Conservation (phyloP, 2,329 filamentous ascomycete species). For the Sarocladiaceae sp. region DNA sequence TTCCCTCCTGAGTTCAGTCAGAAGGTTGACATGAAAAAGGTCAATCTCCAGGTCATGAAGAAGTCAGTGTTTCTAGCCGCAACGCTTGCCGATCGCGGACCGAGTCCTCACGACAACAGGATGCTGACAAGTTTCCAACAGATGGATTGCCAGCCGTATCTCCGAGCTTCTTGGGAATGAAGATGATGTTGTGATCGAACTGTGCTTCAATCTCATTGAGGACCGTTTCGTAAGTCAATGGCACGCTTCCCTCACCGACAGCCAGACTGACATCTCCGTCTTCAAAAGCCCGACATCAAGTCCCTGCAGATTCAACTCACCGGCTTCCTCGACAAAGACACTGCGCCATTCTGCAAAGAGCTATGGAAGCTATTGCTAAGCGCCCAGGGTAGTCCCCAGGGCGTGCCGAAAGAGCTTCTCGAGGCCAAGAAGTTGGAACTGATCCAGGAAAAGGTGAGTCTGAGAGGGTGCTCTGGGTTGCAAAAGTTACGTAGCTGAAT, state of each 20-base stretch:
- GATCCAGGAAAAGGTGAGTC: conserved; percentile 80
- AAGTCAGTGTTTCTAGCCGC: conserved; percentile 52
- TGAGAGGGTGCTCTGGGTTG: no score
- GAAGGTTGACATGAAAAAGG: conserved; percentile 96
- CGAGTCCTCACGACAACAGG: neutral
- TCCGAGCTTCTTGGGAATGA: conserved; percentile 84
- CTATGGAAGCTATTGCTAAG: conserved; percentile 89
- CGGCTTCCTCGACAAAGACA: conserved; percentile 92
- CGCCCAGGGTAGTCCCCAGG: conserved; percentile 80
- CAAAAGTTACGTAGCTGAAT: conserved; percentile 10
- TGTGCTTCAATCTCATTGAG: conserved; percentile 66
- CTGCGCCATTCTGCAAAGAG: conserved; percentile 82
- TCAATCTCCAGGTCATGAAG: conserved; percentile 97
- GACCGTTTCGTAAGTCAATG: conserved; percentile 62
- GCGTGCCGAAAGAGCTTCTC: conserved; percentile 87
- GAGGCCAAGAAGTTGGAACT: conserved; percentile 96
- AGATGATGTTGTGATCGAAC: conserved; percentile 91
- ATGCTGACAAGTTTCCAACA: conserved; percentile 28
- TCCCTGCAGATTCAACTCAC: conserved; percentile 89
- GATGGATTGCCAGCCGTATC: conserved; percentile 90
- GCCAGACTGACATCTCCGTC: conserved; percentile 14
- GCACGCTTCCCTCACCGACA: neutral
- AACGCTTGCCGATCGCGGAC: no score
- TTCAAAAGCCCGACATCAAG: conserved; percentile 91
- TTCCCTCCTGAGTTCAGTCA: conserved; percentile 89